Evolutionary conservation across 2,329 filamentous ascomycete genomes (phyloP), one percentile per base, ranked within the genome.

Genomic region (Colletotrichum sp.): DNA sequence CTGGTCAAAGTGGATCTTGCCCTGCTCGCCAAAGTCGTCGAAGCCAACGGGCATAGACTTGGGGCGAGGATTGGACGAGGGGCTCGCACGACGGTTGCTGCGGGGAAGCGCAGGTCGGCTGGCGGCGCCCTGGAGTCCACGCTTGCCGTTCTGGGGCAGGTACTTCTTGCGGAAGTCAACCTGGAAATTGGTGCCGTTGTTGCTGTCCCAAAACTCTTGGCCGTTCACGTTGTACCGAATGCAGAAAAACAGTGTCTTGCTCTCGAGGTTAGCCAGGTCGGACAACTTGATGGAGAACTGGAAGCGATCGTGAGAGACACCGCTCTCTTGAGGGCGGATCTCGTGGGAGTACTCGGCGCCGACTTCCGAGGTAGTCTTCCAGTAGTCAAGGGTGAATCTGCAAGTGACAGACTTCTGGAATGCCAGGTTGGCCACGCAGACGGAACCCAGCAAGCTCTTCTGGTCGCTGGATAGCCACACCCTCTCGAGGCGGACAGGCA

Each of bases 281-380:
- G 96, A 93, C 74, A 99, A 86, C 87, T 96, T 96, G 88, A 99
- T 98, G 84, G 92, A 95, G 86, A 99, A 99, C 82, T 93, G 95
- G 87, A 99, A 99, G 52, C 95, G 92, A 83, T 99, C 97, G 80
- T 94, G 93, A 64, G 93, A 92, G 79, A 94, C 89, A 32, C 30
- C 28, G n/a, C 60, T 52, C 8, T 74, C 72, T 10, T 67, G 60
- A 26, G 91, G 87, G 5, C 87, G 87, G 7, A 85, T 85, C 57
- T 94, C 91, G 79, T 91, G 91, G 32, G 92, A 92, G 86, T 92
- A 99, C 81, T 98, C 96, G n/a, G 95, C 96, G 48, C 90, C 90
- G 3, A 99, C 94, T 83, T 99, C 97, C 1, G 97, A 99, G 0
- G 96, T 98, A 0, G 97, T 99, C 89, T 98, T 98, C 97, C 97